These are phyloP conservation scores for Pleurotus platypus DNA, from an alignment of 768 basidiomycete genomes.

Conservation along the genomic window DNA sequence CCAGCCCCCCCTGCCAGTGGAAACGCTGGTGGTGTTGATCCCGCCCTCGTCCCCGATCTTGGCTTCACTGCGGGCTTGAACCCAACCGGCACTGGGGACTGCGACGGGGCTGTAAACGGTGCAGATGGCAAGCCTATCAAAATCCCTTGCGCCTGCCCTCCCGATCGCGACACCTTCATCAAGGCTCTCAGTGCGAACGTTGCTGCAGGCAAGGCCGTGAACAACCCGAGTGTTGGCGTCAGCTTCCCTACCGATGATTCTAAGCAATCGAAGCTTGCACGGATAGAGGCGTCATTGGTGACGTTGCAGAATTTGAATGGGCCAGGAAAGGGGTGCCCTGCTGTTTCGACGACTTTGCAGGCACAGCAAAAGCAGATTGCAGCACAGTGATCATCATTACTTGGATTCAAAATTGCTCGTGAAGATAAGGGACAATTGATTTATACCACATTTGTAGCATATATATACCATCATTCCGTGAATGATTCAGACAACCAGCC, in stretches of 20 bases:
- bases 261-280: slow-evolving; percentile 47
- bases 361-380: slow-evolving; percentile 21
- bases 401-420: too few relatives aligned
- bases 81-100: slow-evolving; percentile 69
- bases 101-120: slow-evolving; percentile 56
- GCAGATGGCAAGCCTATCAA: slow-evolving; percentile 49
- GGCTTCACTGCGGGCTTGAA: slow-evolving; percentile 54
- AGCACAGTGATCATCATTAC: neutral
- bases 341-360: slow-evolving; percentile 52
- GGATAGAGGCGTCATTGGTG: slow-evolving; percentile 55
- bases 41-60: slow-evolving; percentile 55
- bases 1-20: slow-evolving; percentile 14
- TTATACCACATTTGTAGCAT: neutral
- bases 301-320: slow-evolving; percentile 73
- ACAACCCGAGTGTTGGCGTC: slow-evolving; percentile 53
- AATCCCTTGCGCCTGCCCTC: slow-evolving; percentile 69
- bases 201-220: slow-evolving; percentile 56
- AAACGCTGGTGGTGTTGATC: slow-evolving; percentile 35
- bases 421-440: too few relatives aligned
- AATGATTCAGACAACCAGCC: too few relatives aligned
- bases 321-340: slow-evolving; percentile 67
- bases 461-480: slow-evolving; percentile 1
- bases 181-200: slow-evolving; percentile 52
- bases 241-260: slow-evolving; percentile 64
- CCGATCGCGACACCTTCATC: slow-evolving; percentile 48